phyloP scores from a whole-genome alignment of 768 basidiomycete genomes.

The Tylopilus sp. region DNA sequence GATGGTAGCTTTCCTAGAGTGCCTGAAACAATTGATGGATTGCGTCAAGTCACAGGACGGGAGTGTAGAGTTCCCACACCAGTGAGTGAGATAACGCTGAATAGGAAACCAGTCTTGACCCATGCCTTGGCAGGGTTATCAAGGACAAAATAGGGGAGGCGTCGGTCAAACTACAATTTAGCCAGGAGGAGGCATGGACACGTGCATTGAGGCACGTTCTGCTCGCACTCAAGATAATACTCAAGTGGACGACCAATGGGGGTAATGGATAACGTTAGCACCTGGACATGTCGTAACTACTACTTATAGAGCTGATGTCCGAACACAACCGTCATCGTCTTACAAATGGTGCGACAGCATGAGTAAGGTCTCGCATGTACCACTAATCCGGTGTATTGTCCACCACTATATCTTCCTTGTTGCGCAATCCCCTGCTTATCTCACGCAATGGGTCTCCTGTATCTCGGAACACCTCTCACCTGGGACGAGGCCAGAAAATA shows the following conservation, averaged over 20 bases:
- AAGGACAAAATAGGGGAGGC: conserved; percentile 97
- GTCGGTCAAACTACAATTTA: conserved; percentile 91
- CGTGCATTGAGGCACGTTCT: conserved; percentile 88
- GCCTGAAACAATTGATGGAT: conserved; percentile 88
- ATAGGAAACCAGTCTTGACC: not conserved
- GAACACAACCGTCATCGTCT: not conserved
- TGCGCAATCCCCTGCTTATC: conserved; percentile 10
- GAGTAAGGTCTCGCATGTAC: conserved; percentile 14
- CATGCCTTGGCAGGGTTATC: conserved; percentile 51
- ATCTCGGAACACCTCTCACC: conserved; percentile 85
- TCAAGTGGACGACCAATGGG: conserved; percentile 84
- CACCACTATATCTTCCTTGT: not conserved
- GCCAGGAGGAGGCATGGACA: conserved; percentile 95
- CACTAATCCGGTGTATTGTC: not conserved
- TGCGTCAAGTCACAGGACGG: conserved; percentile 73
- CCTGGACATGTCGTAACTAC: too few relatives aligned
- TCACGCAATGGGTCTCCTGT: conserved; percentile 80
- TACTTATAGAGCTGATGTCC: too few relatives aligned
- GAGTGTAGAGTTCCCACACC: conserved; percentile 76
- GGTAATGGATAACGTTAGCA: conserved; percentile 47
- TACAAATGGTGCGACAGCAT: conserved; percentile 18
- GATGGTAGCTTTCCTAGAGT: conserved; percentile 96
- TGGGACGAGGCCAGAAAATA: conserved; percentile 90
- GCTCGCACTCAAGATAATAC: conserved; percentile 80
- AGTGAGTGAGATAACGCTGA: conserved; percentile 51